Evolutionary conservation across 2,329 filamentous ascomycete genomes (phyloP).

Genomic region (Colletotrichum sojae): DNA sequence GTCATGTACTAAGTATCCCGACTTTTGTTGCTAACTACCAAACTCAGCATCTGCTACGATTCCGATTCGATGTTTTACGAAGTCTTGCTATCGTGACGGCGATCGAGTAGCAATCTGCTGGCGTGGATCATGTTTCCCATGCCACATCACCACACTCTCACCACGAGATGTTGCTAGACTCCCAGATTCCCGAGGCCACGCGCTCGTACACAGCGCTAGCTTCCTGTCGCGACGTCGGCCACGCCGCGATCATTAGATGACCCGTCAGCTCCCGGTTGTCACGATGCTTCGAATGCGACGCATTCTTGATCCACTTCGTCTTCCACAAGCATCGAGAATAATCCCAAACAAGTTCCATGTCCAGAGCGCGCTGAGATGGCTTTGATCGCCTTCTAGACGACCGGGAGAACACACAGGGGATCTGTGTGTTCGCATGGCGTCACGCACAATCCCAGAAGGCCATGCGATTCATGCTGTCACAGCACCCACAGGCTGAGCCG

Average conservation of each 20-base stretch:
- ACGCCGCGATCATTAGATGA: slow-evolving; percentile 20
- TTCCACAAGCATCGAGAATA: slow-evolving; percentile 17
- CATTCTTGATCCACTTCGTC: background rate
- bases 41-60: slow-evolving; percentile 9
- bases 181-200: too few species aligned
- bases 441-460: background rate
- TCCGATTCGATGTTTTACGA: too few species aligned
- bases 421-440: slow-evolving; percentile 4
- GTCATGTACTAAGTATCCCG: background rate
- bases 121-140: background rate
- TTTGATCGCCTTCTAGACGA: slow-evolving; percentile 29
- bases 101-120: background rate
- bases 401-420: slow-evolving; percentile 22
- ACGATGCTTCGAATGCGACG: slow-evolving; percentile 11
- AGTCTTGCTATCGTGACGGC: too few species aligned
- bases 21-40: background rate
- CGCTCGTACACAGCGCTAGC: too few species aligned
- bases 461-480: slow-evolving; percentile 17
- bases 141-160: background rate
- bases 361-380: background rate
- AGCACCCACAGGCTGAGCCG: background rate
- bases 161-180: background rate
- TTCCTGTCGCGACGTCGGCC: background rate
- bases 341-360: slow-evolving; percentile 27
- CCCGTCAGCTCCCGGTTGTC: slow-evolving; percentile 14